Evolutionary conservation across 345 rosid genomes (phyloP).

Genomic region (Barbarea vulgaris): DNA sequence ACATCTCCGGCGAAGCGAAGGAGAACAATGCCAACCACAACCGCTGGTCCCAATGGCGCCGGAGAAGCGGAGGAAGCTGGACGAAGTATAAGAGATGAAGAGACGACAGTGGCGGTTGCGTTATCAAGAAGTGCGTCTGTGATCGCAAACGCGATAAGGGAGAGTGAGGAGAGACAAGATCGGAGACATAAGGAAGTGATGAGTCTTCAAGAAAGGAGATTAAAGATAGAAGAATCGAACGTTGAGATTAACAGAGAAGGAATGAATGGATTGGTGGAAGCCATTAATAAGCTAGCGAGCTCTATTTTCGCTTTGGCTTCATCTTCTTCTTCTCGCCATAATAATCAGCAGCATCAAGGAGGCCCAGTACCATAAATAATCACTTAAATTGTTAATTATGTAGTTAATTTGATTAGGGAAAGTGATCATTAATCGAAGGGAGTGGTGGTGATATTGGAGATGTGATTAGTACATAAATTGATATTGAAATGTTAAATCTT

Average conservation of each 20-base stretch:
- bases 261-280: slow-evolving; percentile 65
- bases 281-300: slow-evolving; percentile 83
- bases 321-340: slow-evolving; percentile 40
- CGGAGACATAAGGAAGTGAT: slow-evolving; percentile 72
- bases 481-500: slow-evolving; percentile 10
- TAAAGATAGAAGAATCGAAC: slow-evolving; percentile 69
- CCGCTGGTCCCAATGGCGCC: slow-evolving; percentile 29
- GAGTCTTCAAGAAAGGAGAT: slow-evolving; percentile 63
- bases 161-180: slow-evolving; percentile 68
- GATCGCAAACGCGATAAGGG: slow-evolving; percentile 76
- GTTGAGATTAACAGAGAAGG: slow-evolving; percentile 63
- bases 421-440: slow-evolving; percentile 26
- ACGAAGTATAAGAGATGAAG: slow-evolving; percentile 33
- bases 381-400: neutral
- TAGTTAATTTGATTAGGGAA: slow-evolving; percentile 36
- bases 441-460: slow-evolving; percentile 1
- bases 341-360: slow-evolving; percentile 39
- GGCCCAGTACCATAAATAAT: slow-evolving; percentile 25
- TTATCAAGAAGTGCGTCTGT: slow-evolving; percentile 72
- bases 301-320: slow-evolving; percentile 77
- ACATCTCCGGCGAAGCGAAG: slow-evolving; percentile 72
- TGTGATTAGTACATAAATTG: slow-evolving; percentile 32
- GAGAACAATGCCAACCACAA: slow-evolving; percentile 41
- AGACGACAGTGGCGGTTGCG: slow-evolving; percentile 55
- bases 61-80: slow-evolving; percentile 22